These are phyloP conservation scores for Calonectria pauciramosa DNA, from an alignment of 2,329 filamentous ascomycete species.

Conservation along the genomic window DNA sequence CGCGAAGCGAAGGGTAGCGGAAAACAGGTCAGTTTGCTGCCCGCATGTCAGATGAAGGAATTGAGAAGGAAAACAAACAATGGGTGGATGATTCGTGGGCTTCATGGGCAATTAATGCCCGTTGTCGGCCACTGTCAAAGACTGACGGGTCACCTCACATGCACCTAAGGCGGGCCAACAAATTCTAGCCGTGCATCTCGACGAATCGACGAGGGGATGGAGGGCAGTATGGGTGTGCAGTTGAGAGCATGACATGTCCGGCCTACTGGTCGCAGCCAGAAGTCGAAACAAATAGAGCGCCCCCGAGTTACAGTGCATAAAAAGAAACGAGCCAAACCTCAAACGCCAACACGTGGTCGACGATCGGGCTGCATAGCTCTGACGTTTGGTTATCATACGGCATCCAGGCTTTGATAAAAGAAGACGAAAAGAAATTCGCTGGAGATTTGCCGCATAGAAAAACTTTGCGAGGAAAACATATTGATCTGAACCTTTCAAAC, in stretches of 20 bases:
- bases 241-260: background rate
- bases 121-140: conserved; percentile 8
- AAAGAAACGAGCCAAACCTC: background rate
- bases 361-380: background rate
- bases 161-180: background rate
- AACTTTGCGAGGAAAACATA: background rate
- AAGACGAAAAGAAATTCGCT: background rate
- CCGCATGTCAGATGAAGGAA: background rate
- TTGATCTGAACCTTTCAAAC: background rate
- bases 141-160: conserved; percentile 13
- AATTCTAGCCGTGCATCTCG: background rate
- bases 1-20: background rate
- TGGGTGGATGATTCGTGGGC: background rate
- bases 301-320: conserved; percentile 14
- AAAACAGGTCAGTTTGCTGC: background rate
- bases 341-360: background rate
- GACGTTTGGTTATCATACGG: background rate
- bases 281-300: conserved; percentile 5
- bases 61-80: background rate
- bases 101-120: background rate
- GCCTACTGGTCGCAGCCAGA: background rate
- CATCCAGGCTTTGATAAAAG: background rate
- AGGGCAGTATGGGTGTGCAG: background rate
- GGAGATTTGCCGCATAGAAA: background rate
- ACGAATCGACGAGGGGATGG: background rate